These are phyloP conservation scores for Phytophthora pisi DNA, from an alignment of 352 stramenopile genomes.

Conservation along the genomic window DNA sequence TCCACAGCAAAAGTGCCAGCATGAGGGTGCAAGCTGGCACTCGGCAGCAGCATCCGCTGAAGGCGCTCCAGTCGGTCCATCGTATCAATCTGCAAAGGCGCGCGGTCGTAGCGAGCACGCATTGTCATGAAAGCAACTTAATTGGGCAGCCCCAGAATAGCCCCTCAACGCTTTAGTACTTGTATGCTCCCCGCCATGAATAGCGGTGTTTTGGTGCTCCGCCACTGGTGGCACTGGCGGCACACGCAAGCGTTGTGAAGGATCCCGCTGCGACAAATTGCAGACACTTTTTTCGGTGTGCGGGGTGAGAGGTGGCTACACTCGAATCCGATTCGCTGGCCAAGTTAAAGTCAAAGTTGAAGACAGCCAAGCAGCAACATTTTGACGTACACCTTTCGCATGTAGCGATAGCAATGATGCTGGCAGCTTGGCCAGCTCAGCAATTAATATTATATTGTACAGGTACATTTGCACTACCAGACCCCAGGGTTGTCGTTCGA, in stretches of 20 bases:
- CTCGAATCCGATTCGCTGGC: slow-evolving; percentile 6
- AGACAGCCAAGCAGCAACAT: neutral
- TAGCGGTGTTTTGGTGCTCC: too few relatives aligned
- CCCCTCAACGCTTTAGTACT: neutral
- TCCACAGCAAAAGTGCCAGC: slow-evolving; percentile 25
- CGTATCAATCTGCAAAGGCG: neutral
- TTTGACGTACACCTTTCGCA: too few relatives aligned
- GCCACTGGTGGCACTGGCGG: too few relatives aligned
- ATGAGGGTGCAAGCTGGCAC: neutral
- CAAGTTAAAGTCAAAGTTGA: slow-evolving; percentile 20
- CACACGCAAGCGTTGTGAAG: too few relatives aligned
- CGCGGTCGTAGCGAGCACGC: neutral
- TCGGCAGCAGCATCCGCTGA: slow-evolving; percentile 16
- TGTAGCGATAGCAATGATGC: too few relatives aligned
- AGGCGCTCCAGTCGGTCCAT: slow-evolving; percentile 18
- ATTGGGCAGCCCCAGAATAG: neutral
- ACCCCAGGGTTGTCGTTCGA: too few relatives aligned
- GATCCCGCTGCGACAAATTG: too few relatives aligned
- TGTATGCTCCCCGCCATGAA: too few relatives aligned
- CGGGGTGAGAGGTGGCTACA: slow-evolving; percentile 15
- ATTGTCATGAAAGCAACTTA: too few relatives aligned
- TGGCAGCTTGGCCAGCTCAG: too few relatives aligned
- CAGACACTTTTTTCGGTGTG: neutral
- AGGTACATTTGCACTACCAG: too few relatives aligned
- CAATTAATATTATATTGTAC: too few relatives aligned